These are phyloP conservation scores for Ceratocystis colombiana DNA, from an alignment of 2,329 filamentous ascomycete genomes.

Conservation along the genomic window DNA sequence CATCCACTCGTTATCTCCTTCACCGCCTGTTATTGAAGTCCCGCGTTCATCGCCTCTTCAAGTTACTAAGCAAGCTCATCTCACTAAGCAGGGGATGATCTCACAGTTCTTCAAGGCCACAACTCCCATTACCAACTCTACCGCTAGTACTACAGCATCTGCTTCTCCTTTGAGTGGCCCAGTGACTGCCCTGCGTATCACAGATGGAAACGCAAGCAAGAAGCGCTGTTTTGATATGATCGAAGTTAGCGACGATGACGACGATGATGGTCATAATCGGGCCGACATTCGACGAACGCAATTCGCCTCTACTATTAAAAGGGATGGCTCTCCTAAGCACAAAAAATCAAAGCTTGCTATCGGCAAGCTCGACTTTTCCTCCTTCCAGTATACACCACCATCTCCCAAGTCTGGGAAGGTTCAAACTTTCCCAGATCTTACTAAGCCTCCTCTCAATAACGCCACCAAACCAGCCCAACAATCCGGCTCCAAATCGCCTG, in stretches of 20 bases:
- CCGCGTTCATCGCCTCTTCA: conserved; percentile 70
- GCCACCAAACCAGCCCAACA: background rate
- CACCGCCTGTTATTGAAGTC: conserved; percentile 55
- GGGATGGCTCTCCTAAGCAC: background rate
- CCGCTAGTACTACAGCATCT: conserved; percentile 23
- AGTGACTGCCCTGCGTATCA: background rate
- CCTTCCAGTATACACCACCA: conserved; percentile 23
- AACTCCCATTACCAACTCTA: conserved; percentile 29
- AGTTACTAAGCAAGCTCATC: background rate
- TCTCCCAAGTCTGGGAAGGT: conserved; percentile 20
- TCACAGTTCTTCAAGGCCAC: conserved; percentile 28
- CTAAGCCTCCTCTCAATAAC: background rate
- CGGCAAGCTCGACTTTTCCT: conserved; percentile 19
- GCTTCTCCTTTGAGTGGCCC: background rate
- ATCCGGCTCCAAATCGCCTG: background rate
- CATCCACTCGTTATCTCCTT: conserved; percentile 35
- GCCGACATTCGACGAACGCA: conserved; percentile 54
- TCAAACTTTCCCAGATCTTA: conserved; percentile 12
- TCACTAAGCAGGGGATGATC: conserved; percentile 33
- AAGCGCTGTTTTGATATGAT: conserved; percentile 26
- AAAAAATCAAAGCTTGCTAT: conserved; percentile 20
- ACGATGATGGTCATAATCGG: conserved; percentile 48
- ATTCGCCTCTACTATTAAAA: conserved; percentile 32
- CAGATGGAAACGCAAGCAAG: conserved; percentile 14
- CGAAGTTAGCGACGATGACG: conserved; percentile 41